phyloP scores from a whole-genome alignment of 2,329 filamentous ascomycete species.

The Colletotrichum truncatum region DNA sequence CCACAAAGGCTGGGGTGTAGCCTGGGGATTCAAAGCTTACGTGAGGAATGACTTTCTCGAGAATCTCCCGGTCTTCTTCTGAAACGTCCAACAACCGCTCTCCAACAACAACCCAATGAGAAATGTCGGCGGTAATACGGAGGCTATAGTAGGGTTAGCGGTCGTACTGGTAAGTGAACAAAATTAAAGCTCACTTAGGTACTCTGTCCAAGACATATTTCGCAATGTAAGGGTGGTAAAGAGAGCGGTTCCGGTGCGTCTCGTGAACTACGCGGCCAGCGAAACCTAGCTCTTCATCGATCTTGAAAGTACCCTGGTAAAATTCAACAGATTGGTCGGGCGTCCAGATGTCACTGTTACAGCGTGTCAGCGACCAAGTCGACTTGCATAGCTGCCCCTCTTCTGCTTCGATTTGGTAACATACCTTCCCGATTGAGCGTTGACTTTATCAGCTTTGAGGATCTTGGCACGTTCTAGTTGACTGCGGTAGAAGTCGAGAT shows the following conservation, averaged over 20 bases:
- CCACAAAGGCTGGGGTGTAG: too few relatives aligned
- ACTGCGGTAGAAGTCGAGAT: constrained; percentile 26
- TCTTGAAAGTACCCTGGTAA: constrained; percentile 39
- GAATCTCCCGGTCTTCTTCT: constrained; percentile 33
- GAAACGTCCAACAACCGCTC: constrained; percentile 33
- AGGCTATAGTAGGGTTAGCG: constrained; percentile 22
- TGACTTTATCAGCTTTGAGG: constrained; percentile 26
- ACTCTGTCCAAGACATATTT: constrained; percentile 39
- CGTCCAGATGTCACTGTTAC: constrained; percentile 39
- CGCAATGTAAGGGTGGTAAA: constrained; percentile 42
- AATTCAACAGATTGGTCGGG: constrained; percentile 43
- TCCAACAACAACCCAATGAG: constrained; percentile 36
- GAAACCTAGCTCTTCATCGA: constrained; percentile 42
- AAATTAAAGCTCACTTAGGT: constrained; percentile 35
- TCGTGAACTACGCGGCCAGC: constrained; percentile 41
- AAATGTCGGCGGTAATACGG: constrained; percentile 37
- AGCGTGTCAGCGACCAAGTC: not conserved
- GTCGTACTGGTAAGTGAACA: not conserved
- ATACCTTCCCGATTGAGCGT: constrained; percentile 31
- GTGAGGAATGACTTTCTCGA: constrained; percentile 38
- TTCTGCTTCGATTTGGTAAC: too few relatives aligned
- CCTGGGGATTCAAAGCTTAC: constrained; percentile 30
- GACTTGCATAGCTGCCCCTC: too few relatives aligned
- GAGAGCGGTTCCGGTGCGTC: constrained; percentile 42
- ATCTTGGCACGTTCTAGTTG: constrained; percentile 18